phyloP scores from a whole-genome alignment of 2,329 filamentous ascomycete species.

The Diaporthe ampelina region DNA sequence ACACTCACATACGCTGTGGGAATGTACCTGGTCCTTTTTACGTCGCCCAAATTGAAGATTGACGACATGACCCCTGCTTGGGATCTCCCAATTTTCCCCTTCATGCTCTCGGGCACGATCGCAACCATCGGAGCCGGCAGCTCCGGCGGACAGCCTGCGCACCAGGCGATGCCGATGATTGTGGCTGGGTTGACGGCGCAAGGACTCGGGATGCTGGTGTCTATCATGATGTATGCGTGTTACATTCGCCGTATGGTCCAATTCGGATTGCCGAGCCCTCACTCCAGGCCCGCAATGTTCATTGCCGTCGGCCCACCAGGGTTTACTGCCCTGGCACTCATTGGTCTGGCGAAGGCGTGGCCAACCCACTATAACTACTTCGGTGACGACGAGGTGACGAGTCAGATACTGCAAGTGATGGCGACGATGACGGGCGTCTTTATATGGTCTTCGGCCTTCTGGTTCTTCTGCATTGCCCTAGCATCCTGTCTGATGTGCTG shows the following conservation, averaged over 20 bases:
- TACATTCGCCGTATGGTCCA: conserved; percentile 7
- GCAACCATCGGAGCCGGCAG: conserved; percentile 18
- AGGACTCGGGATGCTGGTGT: conserved; percentile 25
- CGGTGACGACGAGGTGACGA: conserved; percentile 27
- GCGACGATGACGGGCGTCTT: conserved; percentile 38
- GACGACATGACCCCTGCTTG: conserved; percentile 16
- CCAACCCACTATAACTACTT: conserved; percentile 42
- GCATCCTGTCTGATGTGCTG: not conserved
- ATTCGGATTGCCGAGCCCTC: not conserved
- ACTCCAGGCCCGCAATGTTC: conserved; percentile 19
- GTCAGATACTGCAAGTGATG: conserved; percentile 36
- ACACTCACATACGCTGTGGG: conserved; percentile 3
- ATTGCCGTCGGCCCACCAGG: conserved; percentile 35
- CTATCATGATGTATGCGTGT: conserved; percentile 16
- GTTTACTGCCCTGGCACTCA: conserved; percentile 41
- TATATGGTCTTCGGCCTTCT: conserved; percentile 7
- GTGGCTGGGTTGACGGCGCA: conserved; percentile 6
- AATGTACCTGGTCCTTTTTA: conserved; percentile 18
- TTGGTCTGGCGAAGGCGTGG: conserved; percentile 41
- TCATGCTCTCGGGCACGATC: conserved; percentile 12
- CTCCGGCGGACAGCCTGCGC: conserved; percentile 3
- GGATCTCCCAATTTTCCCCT: not conserved
- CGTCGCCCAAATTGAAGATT: conserved; percentile 1
- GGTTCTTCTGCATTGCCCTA: conserved; percentile 15
- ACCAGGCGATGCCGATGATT: conserved; percentile 13